Conservation (phyloP, 2,329 filamentous ascomycete genomes). For the Tolypocladium endophyticum region DNA sequence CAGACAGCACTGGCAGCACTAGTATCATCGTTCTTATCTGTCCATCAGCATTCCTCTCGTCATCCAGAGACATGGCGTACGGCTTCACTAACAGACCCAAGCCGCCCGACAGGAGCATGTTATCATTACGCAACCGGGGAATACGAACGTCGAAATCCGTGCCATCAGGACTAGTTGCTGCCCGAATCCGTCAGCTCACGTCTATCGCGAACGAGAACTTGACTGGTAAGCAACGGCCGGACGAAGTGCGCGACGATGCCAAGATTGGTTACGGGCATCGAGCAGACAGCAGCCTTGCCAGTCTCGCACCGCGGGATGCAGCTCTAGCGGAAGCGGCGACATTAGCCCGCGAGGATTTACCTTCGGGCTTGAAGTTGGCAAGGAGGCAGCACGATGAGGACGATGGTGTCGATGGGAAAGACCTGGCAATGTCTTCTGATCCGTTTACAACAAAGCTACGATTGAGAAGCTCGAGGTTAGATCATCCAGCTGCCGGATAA, state of each 20-base stretch:
- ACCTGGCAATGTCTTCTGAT: background rate
- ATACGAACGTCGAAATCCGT: conserved; percentile 6
- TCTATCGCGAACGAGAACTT: conserved; percentile 8
- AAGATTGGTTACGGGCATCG: conserved; percentile 17
- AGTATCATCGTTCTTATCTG: background rate
- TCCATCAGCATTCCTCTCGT: background rate
- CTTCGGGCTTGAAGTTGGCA: background rate
- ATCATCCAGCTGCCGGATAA: background rate
- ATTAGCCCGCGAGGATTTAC: background rate
- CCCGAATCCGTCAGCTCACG: conserved; percentile 17
- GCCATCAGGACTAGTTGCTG: conserved; percentile 15
- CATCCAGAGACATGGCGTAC: conserved; percentile 5
- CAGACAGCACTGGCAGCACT: background rate
- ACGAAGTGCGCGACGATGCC: conserved; percentile 11
- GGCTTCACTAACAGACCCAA: conserved; percentile 2
- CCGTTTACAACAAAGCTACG: background rate
- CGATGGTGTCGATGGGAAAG: conserved; percentile 1
- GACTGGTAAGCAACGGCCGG: background rate
- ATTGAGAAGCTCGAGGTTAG: conserved; percentile 3
- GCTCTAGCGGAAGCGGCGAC: background rate
- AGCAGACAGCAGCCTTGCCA: conserved; percentile 12
- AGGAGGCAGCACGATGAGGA: conserved; percentile 2
- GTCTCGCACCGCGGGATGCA: conserved; percentile 13
- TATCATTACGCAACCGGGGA: conserved; percentile 4
- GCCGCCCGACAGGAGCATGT: conserved; percentile 1